A percentile compares a stretch with the other conserved stretches of the same genome.
Conservation (phyloP, 2,329 filamentous ascomycete species). For the Penicillium thymicola region DNA sequence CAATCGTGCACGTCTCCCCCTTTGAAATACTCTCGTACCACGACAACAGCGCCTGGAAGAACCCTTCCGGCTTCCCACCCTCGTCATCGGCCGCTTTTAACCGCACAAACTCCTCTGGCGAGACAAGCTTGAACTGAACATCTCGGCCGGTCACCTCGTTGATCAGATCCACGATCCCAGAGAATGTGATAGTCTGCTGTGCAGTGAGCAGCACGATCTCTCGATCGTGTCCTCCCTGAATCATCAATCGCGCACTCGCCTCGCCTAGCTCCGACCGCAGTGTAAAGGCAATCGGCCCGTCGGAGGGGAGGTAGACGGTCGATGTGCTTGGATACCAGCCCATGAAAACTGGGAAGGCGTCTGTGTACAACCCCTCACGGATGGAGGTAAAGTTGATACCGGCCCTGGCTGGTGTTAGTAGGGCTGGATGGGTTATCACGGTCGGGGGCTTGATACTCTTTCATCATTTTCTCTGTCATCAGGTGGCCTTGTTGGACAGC, state of each 20-base stretch:
- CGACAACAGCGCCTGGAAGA: slow-evolving; percentile 42
- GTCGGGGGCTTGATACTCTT: slow-evolving; percentile 21
- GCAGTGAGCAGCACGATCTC: slow-evolving; percentile 41
- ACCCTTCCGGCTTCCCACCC: slow-evolving; percentile 39
- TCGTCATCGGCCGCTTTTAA: slow-evolving; percentile 30
- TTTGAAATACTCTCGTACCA: slow-evolving; percentile 46
- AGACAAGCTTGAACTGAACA: slow-evolving; percentile 34
- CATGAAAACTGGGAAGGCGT: slow-evolving; percentile 59
- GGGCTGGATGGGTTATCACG: not conserved
- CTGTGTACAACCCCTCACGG: slow-evolving; percentile 58
- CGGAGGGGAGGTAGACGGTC: slow-evolving; percentile 34
- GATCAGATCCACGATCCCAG: slow-evolving; percentile 39
- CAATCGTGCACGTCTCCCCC: slow-evolving; percentile 45
- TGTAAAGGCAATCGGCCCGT: slow-evolving; percentile 51
- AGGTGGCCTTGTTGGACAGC: slow-evolving; percentile 60
- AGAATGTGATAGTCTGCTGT: slow-evolving; percentile 32
- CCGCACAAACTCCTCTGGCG: slow-evolving; percentile 35
- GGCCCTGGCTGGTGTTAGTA: slow-evolving; percentile 24
- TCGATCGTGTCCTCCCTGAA: slow-evolving; percentile 38
- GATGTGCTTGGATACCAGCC: slow-evolving; percentile 40
- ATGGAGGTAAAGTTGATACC: slow-evolving; percentile 52
- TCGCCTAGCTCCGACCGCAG: slow-evolving; percentile 55
- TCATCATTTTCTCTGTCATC: slow-evolving; percentile 54
- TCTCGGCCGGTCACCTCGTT: slow-evolving; percentile 35
- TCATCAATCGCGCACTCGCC: slow-evolving; percentile 51